A percentile compares a stretch with the other conserved stretches of the same genome.
Conservation (phyloP, 257 asterid genomes). For the Solanum chaucha region DNA sequence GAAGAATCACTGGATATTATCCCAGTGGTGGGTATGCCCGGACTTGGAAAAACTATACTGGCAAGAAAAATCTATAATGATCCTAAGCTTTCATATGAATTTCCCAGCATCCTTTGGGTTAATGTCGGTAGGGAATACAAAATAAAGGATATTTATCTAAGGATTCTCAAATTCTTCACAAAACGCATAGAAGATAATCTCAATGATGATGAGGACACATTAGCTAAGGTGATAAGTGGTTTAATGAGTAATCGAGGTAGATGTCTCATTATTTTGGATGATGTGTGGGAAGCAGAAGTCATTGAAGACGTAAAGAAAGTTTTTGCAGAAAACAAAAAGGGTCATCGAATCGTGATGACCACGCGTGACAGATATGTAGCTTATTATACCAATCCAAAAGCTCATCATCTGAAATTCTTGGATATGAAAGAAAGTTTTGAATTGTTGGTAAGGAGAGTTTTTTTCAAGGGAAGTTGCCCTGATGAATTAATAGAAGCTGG, state of each 20-base stretch:
- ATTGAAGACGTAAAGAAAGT: too few relatives aligned
- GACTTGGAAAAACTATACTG: background rate
- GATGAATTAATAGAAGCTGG: background rate
- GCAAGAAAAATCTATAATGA: background rate
- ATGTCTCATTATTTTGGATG: too few relatives aligned
- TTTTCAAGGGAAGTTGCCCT: conserved; percentile 11
- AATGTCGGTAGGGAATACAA: fast-evolving
- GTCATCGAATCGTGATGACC: conserved; percentile 27
- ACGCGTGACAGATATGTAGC: conserved; percentile 14
- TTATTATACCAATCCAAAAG: background rate
- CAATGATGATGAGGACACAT: background rate
- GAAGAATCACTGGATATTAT: conserved; percentile 7
- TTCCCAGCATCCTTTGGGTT: background rate
- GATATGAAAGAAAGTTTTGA: conserved; percentile 2
- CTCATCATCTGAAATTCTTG: background rate
- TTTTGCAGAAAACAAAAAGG: background rate
- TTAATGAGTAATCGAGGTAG: background rate
- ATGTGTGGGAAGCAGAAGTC: fast-evolving
- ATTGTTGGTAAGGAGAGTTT: conserved; percentile 28
- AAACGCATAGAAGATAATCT: background rate
- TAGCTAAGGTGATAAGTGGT: background rate
- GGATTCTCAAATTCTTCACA: background rate
- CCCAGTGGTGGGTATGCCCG: conserved; percentile 23
- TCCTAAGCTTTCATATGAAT: background rate
- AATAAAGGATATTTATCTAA: background rate